Evolutionary conservation across 352 stramenopile genomes (phyloP).

Genomic region (Phytophthora sp.): DNA sequence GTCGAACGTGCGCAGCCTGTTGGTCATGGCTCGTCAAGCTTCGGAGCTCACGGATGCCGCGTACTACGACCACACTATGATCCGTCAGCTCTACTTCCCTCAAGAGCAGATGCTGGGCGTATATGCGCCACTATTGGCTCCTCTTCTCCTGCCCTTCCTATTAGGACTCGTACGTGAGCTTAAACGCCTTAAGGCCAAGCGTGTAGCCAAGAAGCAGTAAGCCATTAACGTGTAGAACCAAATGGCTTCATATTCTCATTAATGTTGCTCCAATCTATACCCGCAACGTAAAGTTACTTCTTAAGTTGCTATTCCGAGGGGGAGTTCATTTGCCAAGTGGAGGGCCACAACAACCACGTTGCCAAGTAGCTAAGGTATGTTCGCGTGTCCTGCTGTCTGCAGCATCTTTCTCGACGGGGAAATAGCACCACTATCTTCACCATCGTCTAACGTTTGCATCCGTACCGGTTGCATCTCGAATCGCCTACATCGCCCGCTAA

Average conservation of each 20-base stretch:
- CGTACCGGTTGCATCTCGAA: constrained; percentile 12
- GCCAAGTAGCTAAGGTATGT: constrained; percentile 28
- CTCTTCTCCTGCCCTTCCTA: constrained; percentile 67
- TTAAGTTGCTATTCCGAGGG: constrained; percentile 5
- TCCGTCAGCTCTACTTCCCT: constrained; percentile 74
- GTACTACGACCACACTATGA: constrained; percentile 79
- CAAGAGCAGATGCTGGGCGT: constrained; percentile 74
- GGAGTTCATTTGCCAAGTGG: constrained; percentile 12
- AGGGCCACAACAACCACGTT: constrained; percentile 26
- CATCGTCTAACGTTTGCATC: constrained; percentile 18
- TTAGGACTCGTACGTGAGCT: constrained; percentile 57
- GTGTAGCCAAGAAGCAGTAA: constrained; percentile 31
- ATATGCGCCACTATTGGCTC: constrained; percentile 65
- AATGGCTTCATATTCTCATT: constrained; percentile 7
- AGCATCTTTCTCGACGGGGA: background rate
- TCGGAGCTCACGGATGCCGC: constrained; percentile 55
- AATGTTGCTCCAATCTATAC: background rate
- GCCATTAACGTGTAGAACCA: no score
- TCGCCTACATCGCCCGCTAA: constrained; percentile 15
- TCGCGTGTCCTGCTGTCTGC: background rate
- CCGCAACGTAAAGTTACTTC: background rate
- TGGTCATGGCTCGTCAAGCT: constrained; percentile 53
- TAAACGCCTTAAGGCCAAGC: constrained; percentile 58
- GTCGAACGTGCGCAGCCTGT: constrained; percentile 32
- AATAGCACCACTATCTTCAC: background rate